Evolutionary conservation across 140 eudicot genomes (phyloP), one percentile per base, ranked within the genome.

Genomic region (Flaveria floridana): DNA sequence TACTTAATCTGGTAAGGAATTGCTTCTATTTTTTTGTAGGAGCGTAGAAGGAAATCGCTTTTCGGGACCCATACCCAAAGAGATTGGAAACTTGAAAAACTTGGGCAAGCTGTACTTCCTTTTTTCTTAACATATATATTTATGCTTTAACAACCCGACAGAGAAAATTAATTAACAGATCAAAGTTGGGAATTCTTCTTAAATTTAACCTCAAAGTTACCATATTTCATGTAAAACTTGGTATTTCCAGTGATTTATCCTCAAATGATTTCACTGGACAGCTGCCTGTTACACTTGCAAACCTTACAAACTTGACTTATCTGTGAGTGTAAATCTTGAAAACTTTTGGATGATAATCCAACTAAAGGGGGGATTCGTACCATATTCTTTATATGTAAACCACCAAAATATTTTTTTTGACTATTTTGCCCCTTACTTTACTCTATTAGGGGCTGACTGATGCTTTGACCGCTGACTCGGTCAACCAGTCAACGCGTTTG

Each of bases 21-120:
- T 65, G 18, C 48, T 73, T 73, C 39, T 0, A 47, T 39, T 20
- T 71, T 23, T 15, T 68, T 85, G 72, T 87, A 89, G 96, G 90
- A 87, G 90, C 81, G 81, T 87, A 42, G 96, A 89, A 82, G 96
- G 92, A 44, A 44, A 44, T 44, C 87, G 50, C 13, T 44, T 44
- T 11, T 44, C 13, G 1, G 50, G 50, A 44, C 13, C 50, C 13
- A 11, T 44, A 73, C 90, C 90, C 13, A 16, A 71, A 72, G 88
- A 83, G 7, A 89, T 89, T 74, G 92, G 87, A 55, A 84, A 77
- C 65, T 71, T 87, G 85, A 77, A 77, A 75, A 85, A 78, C 50
- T 70, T 89, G 70, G 83, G 73, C 47, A 87, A 75, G 73, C 85
- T 89, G 92, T 87, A 89, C 83, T 8, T 44, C 11, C 63, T 8